Percentiles rank a stretch among this genome's conserved stretches.
These are phyloP conservation scores for Paraconiothyrium brasiliense DNA, from an alignment of 2,329 filamentous ascomycete species.

Conservation along the genomic window DNA sequence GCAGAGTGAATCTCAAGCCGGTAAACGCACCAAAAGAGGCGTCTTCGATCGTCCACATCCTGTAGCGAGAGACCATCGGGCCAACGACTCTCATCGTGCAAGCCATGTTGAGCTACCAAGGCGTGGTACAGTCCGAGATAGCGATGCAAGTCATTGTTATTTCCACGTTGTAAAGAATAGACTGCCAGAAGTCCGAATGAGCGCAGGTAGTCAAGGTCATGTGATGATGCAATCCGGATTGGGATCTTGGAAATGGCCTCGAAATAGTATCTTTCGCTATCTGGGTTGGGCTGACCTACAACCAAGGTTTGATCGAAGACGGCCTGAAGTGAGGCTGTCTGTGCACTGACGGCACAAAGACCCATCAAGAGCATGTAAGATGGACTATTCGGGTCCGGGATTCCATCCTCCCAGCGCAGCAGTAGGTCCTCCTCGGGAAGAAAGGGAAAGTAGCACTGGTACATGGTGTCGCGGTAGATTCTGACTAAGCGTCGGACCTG, in stretches of 20 bases:
- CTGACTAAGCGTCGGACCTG: not conserved
- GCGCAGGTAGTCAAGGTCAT: not conserved
- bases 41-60: not conserved
- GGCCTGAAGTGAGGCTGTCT: not conserved
- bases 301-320: not conserved
- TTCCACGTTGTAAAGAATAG: not conserved
- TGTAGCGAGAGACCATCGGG: not conserved
- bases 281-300: not conserved
- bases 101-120: not conserved
- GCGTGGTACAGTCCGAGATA: not conserved
- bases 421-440: not conserved
- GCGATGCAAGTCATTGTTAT: not conserved
- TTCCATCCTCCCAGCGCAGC: not conserved
- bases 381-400: not conserved
- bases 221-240: not conserved
- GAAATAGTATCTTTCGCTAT: not conserved
- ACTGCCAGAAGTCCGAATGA: not conserved
- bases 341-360: not conserved
- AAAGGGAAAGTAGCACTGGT: not conserved
- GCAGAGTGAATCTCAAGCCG: not conserved
- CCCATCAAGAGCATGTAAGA: not conserved
- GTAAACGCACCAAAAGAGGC: not conserved
- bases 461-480: not conserved
- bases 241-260: not conserved
- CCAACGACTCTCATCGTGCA: not conserved